Evolutionary conservation across 345 rosid genomes (phyloP).

Genomic region (Hirschfeldia incana): DNA sequence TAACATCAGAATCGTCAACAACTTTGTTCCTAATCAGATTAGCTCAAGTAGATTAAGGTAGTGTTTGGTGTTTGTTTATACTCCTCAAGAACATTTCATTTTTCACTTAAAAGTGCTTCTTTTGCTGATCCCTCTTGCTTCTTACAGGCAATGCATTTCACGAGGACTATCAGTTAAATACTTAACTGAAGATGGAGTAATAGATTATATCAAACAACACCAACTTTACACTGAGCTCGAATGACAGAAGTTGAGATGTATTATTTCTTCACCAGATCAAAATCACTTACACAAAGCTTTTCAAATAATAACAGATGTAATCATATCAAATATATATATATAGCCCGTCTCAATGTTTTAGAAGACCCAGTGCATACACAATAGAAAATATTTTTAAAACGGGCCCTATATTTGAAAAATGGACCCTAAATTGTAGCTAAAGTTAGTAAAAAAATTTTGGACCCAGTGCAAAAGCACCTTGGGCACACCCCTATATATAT

Average conservation of each 20-base stretch:
- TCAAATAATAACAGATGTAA: conserved; percentile 13
- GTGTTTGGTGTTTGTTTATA: neutral
- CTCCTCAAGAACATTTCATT: neutral
- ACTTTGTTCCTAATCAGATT: conserved; percentile 72
- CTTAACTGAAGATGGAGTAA: conserved; percentile 70
- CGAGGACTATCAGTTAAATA: conserved; percentile 77
- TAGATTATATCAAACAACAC: conserved; percentile 53
- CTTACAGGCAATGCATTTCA: conserved; percentile 72
- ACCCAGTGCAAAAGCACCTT: no score
- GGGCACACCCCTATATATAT: no score
- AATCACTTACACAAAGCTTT: neutral
- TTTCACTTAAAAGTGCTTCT: neutral
- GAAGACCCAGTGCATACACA: no score
- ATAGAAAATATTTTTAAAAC: no score
- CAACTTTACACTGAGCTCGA: conserved; percentile 43
- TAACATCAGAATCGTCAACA: conserved; percentile 63
- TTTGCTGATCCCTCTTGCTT: neutral
- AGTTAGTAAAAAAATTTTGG: no score
- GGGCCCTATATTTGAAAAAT: no score
- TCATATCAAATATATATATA: neutral
- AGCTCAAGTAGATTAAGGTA: conserved; percentile 88
- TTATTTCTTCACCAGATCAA: neutral
- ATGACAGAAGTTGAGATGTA: conserved; percentile 10
- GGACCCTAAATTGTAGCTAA: no score
- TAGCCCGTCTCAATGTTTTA: no score